These are phyloP conservation scores for Albophoma yamanashiensis DNA, from an alignment of 2,329 filamentous ascomycete species.

Conservation along the genomic window DNA sequence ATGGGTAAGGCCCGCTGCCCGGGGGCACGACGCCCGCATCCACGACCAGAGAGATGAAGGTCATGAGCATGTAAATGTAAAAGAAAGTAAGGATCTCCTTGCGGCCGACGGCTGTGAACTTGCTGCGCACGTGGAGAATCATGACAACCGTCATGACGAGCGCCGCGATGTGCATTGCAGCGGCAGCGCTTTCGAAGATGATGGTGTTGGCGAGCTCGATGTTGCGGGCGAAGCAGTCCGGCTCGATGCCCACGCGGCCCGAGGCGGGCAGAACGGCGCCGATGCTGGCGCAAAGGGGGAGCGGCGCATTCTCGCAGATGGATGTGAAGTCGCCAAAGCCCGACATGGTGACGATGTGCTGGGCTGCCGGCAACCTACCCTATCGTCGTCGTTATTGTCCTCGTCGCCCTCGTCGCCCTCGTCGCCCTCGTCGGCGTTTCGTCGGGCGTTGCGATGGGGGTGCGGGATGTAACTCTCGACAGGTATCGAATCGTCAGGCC, in stretches of 20 bases:
- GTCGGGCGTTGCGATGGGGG: background rate
- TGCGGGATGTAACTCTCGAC: background rate
- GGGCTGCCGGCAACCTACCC: background rate
- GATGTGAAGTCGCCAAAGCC: conserved; percentile 84
- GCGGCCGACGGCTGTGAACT: conserved; percentile 89
- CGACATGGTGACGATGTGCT: conserved; percentile 41
- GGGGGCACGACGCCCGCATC: conserved; percentile 89
- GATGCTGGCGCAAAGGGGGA: conserved; percentile 81
- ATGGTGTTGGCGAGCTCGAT: conserved; percentile 97
- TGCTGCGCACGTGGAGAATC: conserved; percentile 92
- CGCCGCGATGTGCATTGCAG: conserved; percentile 84
- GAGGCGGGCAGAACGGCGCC: conserved; percentile 62
- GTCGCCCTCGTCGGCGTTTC: too few relatives aligned
- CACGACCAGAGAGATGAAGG: conserved; percentile 77
- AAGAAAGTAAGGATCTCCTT: conserved; percentile 81
- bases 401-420: too few relatives aligned
- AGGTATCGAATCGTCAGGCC: background rate
- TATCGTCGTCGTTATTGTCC: background rate
- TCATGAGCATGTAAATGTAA: conserved; percentile 89
- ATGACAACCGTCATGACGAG: conserved; percentile 92
- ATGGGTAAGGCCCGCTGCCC: conserved; percentile 69
- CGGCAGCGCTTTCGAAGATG: conserved; percentile 89
- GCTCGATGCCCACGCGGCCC: conserved; percentile 66
- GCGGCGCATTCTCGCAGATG: conserved; percentile 74
- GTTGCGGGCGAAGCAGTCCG: conserved; percentile 85